A percentile compares a stretch with the other conserved stretches of the same genome.
Evolutionary conservation across 176 grass and related monocot species (phyloP).

Genomic region (Typha latifolia): DNA sequence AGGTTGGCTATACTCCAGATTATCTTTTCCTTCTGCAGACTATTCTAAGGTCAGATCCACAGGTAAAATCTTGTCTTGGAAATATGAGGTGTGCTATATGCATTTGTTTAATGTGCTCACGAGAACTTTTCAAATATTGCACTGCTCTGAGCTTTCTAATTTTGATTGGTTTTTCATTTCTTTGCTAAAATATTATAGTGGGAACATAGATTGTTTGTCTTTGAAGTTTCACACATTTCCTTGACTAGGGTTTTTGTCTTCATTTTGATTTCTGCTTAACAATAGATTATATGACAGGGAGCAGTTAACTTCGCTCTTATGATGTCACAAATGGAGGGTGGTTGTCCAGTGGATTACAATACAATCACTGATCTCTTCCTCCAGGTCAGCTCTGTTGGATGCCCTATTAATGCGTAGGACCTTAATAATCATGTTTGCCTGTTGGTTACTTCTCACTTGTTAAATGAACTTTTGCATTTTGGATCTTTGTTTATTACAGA

Average conservation of each 20-base stretch:
- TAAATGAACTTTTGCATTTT: slow-evolving; percentile 5
- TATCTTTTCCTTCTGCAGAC: slow-evolving; percentile 95
- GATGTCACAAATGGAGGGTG: slow-evolving; percentile 99
- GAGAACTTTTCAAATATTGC: neutral
- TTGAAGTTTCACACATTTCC: slow-evolving; percentile 5
- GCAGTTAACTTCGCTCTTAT: slow-evolving; percentile 97
- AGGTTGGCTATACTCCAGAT: slow-evolving; percentile 93
- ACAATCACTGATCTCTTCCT: slow-evolving; percentile 96
- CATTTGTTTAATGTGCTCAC: slow-evolving; percentile 7
- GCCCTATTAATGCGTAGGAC: neutral
- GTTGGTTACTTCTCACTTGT: neutral
- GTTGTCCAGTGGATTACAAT: slow-evolving; percentile 87
- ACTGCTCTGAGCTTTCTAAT: neutral
- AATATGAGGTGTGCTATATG: neutral
- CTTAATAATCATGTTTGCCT: neutral
- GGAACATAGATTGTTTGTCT: no score
- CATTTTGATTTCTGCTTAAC: slow-evolving; percentile 1
- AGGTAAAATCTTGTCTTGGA: slow-evolving; percentile 37
- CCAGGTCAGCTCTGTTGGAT: slow-evolving; percentile 42
- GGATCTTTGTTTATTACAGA: slow-evolving; percentile 24
- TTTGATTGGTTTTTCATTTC: neutral
- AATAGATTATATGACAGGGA: slow-evolving; percentile 37
- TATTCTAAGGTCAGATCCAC: slow-evolving; percentile 84
- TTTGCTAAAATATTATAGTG: no score
- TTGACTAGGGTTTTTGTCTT: slow-evolving; percentile 8